These are phyloP conservation scores for Plasmodium reichenowi DNA, from an alignment of 169 alveolate species.

Conservation along the genomic window DNA sequence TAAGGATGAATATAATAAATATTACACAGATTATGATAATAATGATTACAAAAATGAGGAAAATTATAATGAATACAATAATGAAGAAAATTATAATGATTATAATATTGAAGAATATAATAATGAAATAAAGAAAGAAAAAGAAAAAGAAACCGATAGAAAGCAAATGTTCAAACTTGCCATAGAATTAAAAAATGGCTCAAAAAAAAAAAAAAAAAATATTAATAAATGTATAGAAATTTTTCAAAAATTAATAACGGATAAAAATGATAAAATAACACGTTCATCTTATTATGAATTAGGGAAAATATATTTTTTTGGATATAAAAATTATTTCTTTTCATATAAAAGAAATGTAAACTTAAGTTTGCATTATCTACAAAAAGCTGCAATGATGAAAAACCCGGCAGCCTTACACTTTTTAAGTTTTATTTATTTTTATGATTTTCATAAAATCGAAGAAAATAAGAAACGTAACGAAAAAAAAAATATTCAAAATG, in stretches of 20 bases:
- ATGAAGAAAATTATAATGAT: neutral
- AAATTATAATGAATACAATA: neutral
- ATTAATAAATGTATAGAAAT: constrained; percentile 40
- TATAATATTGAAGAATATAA: neutral
- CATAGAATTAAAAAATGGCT: constrained; percentile 56
- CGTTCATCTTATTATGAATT: constrained; percentile 52
- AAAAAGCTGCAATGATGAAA: constrained; percentile 38
- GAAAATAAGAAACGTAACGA: neutral
- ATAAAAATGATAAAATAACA: constrained; percentile 36
- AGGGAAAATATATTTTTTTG: constrained; percentile 63
- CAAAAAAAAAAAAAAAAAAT: constrained; percentile 48
- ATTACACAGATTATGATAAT: neutral
- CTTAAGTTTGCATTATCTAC: constrained; percentile 36
- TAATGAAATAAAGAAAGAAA: neutral
- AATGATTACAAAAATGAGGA: neutral
- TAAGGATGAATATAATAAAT: neutral
- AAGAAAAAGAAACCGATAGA: constrained; percentile 9
- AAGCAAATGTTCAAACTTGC: constrained; percentile 28
- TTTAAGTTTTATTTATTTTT: constrained; percentile 65
- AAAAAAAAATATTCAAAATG: neutral
- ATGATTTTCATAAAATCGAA: constrained; percentile 15
- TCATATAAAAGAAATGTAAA: constrained; percentile 51
- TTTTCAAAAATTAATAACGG: constrained; percentile 20
- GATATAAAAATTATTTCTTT: constrained; percentile 52
- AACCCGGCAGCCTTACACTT: constrained; percentile 72